A percentile compares a stretch with the other conserved stretches of the same genome.
These are phyloP conservation scores for Leucosporidium creatinivorum DNA, from an alignment of 768 basidiomycete species.

Conservation along the genomic window DNA sequence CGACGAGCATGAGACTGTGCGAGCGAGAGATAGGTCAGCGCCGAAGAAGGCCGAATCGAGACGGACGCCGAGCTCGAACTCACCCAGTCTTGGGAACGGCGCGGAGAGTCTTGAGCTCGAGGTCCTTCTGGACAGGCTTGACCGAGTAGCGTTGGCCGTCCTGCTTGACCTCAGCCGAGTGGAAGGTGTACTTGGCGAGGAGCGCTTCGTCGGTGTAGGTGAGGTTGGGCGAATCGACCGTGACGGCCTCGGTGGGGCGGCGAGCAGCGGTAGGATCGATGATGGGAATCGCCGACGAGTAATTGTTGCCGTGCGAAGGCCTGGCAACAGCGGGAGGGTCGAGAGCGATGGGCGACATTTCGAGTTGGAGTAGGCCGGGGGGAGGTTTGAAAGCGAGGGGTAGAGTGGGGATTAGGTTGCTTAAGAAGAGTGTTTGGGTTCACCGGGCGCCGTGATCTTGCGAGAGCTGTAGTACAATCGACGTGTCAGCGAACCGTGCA, in stretches of 20 bases:
- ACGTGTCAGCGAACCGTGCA: background rate
- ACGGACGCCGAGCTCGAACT: background rate
- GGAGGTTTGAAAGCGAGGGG: background rate
- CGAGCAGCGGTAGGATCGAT: slow-evolving; percentile 81
- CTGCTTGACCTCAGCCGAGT: slow-evolving; percentile 50
- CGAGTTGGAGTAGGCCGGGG: background rate
- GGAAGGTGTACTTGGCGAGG: slow-evolving; percentile 72
- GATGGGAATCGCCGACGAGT: background rate
- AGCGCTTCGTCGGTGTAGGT: slow-evolving; percentile 74
- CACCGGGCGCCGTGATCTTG: slow-evolving; percentile 26
- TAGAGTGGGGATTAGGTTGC: background rate
- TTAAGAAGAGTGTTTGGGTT: slow-evolving; percentile 5
- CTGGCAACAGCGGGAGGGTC: background rate
- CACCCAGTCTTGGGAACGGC: slow-evolving; percentile 88
- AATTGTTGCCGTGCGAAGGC: background rate
- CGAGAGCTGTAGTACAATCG: slow-evolving; percentile 8
- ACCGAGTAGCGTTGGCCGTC: slow-evolving; percentile 61
- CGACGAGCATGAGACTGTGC: slow-evolving; percentile 86
- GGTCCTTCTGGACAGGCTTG: slow-evolving; percentile 67
- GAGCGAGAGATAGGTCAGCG: background rate
- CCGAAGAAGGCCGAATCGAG: background rate
- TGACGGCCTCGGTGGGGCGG: slow-evolving; percentile 60
- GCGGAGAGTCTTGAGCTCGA: slow-evolving; percentile 84
- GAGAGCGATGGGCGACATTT: slow-evolving; percentile 29
- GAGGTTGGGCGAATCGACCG: slow-evolving; percentile 74